These are phyloP conservation scores for Pascua sp. DNA, from an alignment of 1,284 basidiomycete genomes.

Conservation along the genomic window DNA sequence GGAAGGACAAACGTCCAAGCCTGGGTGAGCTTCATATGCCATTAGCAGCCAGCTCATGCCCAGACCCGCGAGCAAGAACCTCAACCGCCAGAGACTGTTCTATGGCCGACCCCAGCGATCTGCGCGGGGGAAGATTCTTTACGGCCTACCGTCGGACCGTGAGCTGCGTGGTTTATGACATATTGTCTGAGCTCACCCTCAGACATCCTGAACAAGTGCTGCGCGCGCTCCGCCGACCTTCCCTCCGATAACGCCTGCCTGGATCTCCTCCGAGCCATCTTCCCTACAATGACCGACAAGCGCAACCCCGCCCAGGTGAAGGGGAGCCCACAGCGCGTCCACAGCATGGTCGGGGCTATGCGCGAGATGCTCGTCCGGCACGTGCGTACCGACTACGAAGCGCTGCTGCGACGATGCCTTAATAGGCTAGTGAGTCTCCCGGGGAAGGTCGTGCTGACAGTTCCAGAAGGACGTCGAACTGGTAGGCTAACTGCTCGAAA, in stretches of 20 bases:
- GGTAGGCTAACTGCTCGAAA: background rate
- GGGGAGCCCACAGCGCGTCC: background rate
- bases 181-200: conserved; percentile 5
- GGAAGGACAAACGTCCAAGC: background rate
- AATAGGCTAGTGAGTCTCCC: conserved; percentile 10
- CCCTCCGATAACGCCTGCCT: conserved; percentile 6
- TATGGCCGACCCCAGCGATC: conserved; percentile 37
- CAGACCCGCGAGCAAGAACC: conserved; percentile 2
- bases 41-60: background rate
- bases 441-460: background rate
- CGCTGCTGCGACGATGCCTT: conserved; percentile 14
- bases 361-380: conserved; percentile 29
- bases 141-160: conserved; percentile 44
- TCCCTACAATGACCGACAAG: conserved; percentile 3
- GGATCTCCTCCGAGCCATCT: conserved; percentile 6
- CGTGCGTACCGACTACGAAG: conserved; percentile 15
- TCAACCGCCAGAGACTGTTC: conserved; percentile 31
- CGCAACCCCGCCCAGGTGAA: background rate
- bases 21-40: background rate
- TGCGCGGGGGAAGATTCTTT: conserved; percentile 13
- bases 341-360: conserved; percentile 11
- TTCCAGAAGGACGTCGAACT: conserved; percentile 12
- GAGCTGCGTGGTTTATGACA: too few relatives aligned
- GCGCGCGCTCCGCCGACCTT: background rate
- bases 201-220: conserved; percentile 39